These are phyloP conservation scores for Backusella tuberculispora DNA, from an alignment of 192 early-diverging fungal species.

Conservation along the genomic window DNA sequence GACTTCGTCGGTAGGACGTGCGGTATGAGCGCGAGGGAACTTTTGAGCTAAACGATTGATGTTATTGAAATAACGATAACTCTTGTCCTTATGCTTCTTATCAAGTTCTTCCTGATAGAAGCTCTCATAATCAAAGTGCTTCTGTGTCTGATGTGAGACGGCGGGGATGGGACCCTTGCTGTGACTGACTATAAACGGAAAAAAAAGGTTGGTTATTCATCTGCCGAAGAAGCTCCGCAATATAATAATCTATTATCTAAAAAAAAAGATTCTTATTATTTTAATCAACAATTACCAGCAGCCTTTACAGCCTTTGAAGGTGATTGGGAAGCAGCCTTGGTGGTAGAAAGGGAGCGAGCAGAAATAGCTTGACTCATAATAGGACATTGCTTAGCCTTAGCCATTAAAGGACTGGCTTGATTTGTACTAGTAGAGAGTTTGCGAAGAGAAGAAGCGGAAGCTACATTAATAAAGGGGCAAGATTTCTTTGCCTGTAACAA, in stretches of 20 bases:
- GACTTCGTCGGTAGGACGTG: slow-evolving; percentile 81
- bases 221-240: slow-evolving; percentile 4
- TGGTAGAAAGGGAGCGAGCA: slow-evolving; percentile 47
- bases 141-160: slow-evolving; percentile 44
- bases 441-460: slow-evolving; percentile 70
- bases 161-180: slow-evolving; percentile 29
- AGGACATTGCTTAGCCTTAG: slow-evolving; percentile 72
- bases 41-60: slow-evolving; percentile 95
- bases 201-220: slow-evolving; percentile 5
- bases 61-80: slow-evolving; percentile 99
- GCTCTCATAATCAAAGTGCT: slow-evolving; percentile 88
- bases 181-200: slow-evolving; percentile 40
- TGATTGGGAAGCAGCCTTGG: slow-evolving; percentile 18
- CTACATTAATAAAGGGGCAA: slow-evolving; percentile 81
- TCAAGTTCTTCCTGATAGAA: slow-evolving; percentile 85
- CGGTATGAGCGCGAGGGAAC: slow-evolving; percentile 95
- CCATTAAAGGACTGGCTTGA: slow-evolving; percentile 50
- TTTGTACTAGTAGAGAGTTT: slow-evolving; percentile 50
- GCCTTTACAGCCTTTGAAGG: slow-evolving; percentile 26
- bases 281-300: slow-evolving; percentile 25
- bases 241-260: background rate
- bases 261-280: background rate
- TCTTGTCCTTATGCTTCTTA: slow-evolving; percentile 96
- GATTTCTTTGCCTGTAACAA: slow-evolving; percentile 47
- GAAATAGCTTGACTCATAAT: slow-evolving; percentile 83